Base-by-base conservation (phyloP, 257 asterid genomes). In the Solanum corneliomulleri region DNA sequence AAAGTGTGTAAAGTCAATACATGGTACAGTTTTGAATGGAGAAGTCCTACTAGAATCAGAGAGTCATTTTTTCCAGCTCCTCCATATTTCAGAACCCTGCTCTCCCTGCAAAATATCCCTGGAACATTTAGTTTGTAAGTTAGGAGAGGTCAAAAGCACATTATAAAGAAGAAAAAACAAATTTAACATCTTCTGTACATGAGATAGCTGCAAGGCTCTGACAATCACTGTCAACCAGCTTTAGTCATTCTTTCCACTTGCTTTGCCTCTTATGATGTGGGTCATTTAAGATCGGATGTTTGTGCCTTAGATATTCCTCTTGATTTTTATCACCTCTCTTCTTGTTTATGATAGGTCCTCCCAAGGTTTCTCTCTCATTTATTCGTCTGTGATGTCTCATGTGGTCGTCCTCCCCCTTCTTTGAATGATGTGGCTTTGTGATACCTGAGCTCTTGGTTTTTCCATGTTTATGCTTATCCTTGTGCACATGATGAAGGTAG, bases 401-500 rank as follows among this genome's bases (percentile, higher is more conserved):
- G 66, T 86, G 45, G 35, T 88, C 91, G 42, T 92, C 91, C 77
- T 90, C 93, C 64, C 85, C 86, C 87, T 87, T 85, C 78, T 52
- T 86, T 71, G 88, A 75, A 35, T 78, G 93, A 85, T 85, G 89
- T 37, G 89, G 88, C 44, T 87, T 83, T 42, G 86, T 80, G 37
- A 85, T n/a, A 82, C 93, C 92, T 68, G 91, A 81, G 87, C 88
- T 88, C 91, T 90, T 91, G 89, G 86, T 71, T 87, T 91, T 89
- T 85, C 94, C 89, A 84, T 92, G 98, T 91, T 91, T 93, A 88
- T 90, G 95, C 92, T 89, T 93, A 88, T 93, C 93, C 91, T 93
- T 95, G 44, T 93, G 94, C 66, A 93, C 97, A 91, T 92, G 98
- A 89, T 93, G 99, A 87, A 91, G 95, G 85, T 95, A 88, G 86